Evolutionary conservation across 345 rosid species (phyloP), one percentile per base, ranked within the genome.

Genomic region (Eutrema heterophyllum): DNA sequence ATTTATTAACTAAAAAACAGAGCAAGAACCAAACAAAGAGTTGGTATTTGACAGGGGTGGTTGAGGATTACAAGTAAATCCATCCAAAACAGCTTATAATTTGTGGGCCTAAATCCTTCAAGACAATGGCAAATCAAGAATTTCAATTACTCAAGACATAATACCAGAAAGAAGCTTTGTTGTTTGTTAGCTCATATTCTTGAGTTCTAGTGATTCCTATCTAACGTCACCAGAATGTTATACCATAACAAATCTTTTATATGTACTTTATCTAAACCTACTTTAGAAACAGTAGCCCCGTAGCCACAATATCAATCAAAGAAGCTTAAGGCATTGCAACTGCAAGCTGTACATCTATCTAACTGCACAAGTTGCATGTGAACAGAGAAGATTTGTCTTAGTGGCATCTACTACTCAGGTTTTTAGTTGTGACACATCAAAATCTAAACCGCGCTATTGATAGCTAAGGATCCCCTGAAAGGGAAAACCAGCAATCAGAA

Each of bases 281-380:
- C 53, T 57, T 56, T 18, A 7, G 55, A 70, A 58, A 48, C 21
- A 27, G 5, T 46, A 56, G 16, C 21, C 15, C 14, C 32, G 14
- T 40, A 77, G 45, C 35, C 41, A 66, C 30, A 41, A 40, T 26
- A 71, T 50, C 35, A 40, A 51, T 2, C 50, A 24, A 49, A 76
- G 72, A 62, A 35, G 76, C 60, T 40, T 48, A 64, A 68, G 64
- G 83, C 54, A 75, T 27, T 62, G 73, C 85, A 77, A 16, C 0
- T 46, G 44, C 72, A 70, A 80, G 76, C 79, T 73, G 79, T 80
- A 56, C 64, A 67, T 67, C 62, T 71, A 65, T 65, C 61, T 64
- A 33, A 29, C 33, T 50, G 44, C 67, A 71, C 75, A 63, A 70
- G 75, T 70, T 70, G 75, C 71, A 63, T 61, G 71, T 76, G 63